Evolutionary conservation across 129 eudicot genomes (phyloP).

Genomic region (Pseudognaphalium luteoalbum): DNA sequence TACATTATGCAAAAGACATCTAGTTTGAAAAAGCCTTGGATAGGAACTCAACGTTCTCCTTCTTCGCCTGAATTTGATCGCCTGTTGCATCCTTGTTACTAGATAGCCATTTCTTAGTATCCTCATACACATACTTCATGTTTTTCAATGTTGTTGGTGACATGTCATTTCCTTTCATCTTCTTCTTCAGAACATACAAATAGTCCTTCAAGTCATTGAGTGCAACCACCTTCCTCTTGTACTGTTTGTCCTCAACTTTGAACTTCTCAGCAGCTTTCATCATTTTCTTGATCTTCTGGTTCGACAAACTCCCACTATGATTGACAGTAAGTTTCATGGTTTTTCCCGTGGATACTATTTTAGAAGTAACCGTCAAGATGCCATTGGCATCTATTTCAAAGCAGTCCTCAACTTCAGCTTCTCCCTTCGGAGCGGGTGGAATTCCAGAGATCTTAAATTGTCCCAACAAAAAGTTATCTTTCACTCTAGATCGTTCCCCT

Average conservation of each 20-base stretch:
- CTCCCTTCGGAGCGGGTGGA: too few relatives aligned
- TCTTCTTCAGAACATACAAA: not conserved
- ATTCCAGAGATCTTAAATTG: too few relatives aligned
- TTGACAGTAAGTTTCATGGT: not conserved
- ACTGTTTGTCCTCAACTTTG: constrained; percentile 6
- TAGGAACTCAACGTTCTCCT: not conserved
- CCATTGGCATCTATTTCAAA: too few relatives aligned
- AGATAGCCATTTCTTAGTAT: not conserved
- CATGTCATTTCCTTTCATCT: not conserved
- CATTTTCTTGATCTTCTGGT: constrained; percentile 11
- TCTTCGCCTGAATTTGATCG: not conserved
- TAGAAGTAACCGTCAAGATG: not conserved
- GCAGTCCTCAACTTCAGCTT: too few relatives aligned
- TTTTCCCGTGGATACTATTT: constrained; percentile 4
- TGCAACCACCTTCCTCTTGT: constrained; percentile 12
- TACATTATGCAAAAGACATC: too few relatives aligned
- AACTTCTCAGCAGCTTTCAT: constrained; percentile 1
- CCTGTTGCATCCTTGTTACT: not conserved
- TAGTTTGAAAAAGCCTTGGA: too few relatives aligned
- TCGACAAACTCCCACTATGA: constrained; percentile 9
- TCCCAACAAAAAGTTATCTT: too few relatives aligned
- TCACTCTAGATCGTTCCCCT: not conserved
- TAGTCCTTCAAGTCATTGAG: constrained; percentile 2
- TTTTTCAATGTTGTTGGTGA: not conserved
- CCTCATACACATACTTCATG: not conserved